Conservation (phyloP, 345 rosid species). For the Eucalyptus victrix region DNA sequence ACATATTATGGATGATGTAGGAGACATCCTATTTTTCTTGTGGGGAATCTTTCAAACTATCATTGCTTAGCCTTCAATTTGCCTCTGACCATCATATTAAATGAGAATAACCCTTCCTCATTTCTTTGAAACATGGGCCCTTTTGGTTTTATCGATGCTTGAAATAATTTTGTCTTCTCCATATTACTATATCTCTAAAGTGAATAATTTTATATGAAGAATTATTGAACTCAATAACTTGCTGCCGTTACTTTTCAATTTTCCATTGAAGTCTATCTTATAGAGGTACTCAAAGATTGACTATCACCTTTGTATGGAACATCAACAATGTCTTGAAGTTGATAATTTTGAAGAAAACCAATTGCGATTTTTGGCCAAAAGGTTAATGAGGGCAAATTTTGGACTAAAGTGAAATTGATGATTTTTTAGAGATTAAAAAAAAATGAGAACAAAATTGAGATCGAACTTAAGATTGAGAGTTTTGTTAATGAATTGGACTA, state of each 20-base stretch:
- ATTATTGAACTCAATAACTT: neutral
- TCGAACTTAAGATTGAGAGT: neutral
- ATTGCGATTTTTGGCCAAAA: neutral
- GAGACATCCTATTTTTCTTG: neutral
- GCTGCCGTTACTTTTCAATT: neutral
- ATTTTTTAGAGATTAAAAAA: too few species aligned
- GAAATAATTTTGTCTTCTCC: neutral
- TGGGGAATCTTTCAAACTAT: neutral
- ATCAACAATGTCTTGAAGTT: neutral
- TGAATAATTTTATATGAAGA: neutral
- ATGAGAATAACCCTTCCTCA: neutral
- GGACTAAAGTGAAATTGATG: neutral
- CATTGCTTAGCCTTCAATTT: neutral
- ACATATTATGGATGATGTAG: too few species aligned
- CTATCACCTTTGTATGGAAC: neutral
- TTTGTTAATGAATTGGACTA: too few species aligned
- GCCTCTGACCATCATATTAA: neutral
- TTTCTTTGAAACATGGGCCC: neutral
- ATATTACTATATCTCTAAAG: neutral
- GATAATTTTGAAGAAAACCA: neutral
- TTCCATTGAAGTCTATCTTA: too few species aligned
- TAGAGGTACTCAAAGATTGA: too few species aligned
- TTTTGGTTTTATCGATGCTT: neutral
- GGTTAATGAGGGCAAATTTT: fast-evolving
- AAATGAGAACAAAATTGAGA: too few species aligned